phyloP scores from a whole-genome alignment of 1,284 basidiomycete species.

The Naganishia albida region DNA sequence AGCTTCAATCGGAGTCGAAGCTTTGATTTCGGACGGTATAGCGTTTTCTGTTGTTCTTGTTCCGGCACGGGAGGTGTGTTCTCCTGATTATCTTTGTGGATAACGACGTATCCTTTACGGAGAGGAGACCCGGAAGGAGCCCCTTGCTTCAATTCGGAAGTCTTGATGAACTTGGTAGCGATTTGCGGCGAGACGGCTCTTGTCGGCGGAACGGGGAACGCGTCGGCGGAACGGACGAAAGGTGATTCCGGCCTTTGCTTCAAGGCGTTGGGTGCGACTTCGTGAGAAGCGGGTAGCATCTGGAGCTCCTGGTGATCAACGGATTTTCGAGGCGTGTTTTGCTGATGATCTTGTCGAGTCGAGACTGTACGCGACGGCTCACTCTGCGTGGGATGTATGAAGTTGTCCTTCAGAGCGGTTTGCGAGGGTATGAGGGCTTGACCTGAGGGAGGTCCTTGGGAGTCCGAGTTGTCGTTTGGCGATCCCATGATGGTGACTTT shows the following conservation, averaged over 20 bases:
- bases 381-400: neutral
- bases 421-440: too few relatives aligned
- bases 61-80: neutral
- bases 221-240: neutral
- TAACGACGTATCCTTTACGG: neutral
- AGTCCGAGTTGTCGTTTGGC: too few relatives aligned
- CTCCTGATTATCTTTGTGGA: neutral
- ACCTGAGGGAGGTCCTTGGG: too few relatives aligned
- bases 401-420: too few relatives aligned
- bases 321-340: too few relatives aligned
- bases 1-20: conserved; percentile 46
- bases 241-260: too few relatives aligned
- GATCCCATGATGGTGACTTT: too few relatives aligned
- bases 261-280: too few relatives aligned
- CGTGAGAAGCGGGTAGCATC: too few relatives aligned
- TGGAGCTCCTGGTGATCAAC: too few relatives aligned
- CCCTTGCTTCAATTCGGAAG: neutral
- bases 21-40: conserved; percentile 47
- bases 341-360: neutral
- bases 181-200: neutral
- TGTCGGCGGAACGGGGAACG: neutral
- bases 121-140: conserved; percentile 1
- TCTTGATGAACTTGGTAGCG: neutral
- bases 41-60: conserved; percentile 20
- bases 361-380: neutral